phyloP scores from a whole-genome alignment of 441 rosid genomes.

The Populus tomentosa region DNA sequence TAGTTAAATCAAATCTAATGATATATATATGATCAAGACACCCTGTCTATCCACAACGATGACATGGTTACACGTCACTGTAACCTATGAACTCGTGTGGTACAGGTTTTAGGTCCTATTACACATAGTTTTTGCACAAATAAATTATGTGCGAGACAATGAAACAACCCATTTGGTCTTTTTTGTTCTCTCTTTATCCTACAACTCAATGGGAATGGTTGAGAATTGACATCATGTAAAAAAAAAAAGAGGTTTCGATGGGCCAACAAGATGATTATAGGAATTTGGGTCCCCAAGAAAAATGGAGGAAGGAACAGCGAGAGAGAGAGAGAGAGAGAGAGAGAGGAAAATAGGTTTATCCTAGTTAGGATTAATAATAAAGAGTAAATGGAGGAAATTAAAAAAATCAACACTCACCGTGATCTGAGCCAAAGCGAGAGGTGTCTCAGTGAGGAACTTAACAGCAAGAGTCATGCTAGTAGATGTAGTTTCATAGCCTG shows the following conservation, averaged over 20 bases:
- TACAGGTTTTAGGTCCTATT: background rate
- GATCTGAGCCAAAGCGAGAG: constrained; percentile 79
- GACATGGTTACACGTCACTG: background rate
- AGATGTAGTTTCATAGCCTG: constrained; percentile 95
- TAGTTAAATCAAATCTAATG: too few relatives aligned
- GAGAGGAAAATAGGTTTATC: background rate
- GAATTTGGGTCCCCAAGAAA: constrained; percentile 20
- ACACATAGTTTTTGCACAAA: background rate
- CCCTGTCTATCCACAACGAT: background rate
- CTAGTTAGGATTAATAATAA: background rate
- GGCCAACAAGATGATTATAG: constrained; percentile 25
- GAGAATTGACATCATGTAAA: constrained; percentile 18
- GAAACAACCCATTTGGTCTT: constrained; percentile 9
- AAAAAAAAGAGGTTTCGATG: constrained; percentile 20
- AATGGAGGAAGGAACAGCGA: background rate
- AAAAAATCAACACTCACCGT: constrained; percentile 37
- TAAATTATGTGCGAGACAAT: constrained; percentile 5
- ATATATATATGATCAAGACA: too few relatives aligned
- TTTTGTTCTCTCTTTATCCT: constrained; percentile 21
- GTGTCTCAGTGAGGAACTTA: constrained; percentile 90
- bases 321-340: background rate
- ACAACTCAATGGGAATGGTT: constrained; percentile 30
- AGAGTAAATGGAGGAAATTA: background rate
- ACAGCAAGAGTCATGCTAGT: constrained; percentile 97
- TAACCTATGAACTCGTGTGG: constrained; percentile 15